Base-by-base conservation (phyloP, 1,139 yeast species). In the Trichomonascaceae sp. region DNA sequence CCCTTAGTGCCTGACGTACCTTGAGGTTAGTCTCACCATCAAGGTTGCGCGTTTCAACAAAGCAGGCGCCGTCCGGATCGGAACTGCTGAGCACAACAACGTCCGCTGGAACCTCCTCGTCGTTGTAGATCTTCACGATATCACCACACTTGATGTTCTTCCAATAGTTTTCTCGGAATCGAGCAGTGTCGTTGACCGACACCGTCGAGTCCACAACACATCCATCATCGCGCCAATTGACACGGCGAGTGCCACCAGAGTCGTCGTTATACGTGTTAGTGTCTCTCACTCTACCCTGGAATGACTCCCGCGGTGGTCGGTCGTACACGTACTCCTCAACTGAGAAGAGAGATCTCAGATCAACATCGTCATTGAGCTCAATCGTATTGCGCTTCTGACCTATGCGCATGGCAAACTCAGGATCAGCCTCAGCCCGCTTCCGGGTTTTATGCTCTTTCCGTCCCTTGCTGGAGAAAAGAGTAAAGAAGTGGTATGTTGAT, bases 1-100 rank as follows among this genome's bases (percentile, higher is more conserved):
- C 73, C 39, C 73, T 71, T 37, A 89, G 60, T 11, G 93, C 76
- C 43, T 74, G 76, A 41, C 84, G 78, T 32, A 74, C 73, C 56
- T 89, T 89, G 54, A 89, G 67, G 53, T 89, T 89, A 4, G 97
- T 84, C 59, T 89, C 98, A 54, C 98, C 98, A 58, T 89, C 97
- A 47, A 89, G 67, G 54, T 89, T 89, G 51, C 85, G 87, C 1
- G 98, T 89, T 57, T 89, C 97, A 28, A 87, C 76, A 50, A 77
- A 87, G 59, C 97, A 87, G 30, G 78, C 85, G 28, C 94, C 94
- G 52, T 89, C 97, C 1, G 69, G 56, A 52, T 87, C 96, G 1
- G 93, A 78, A 0, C 94, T 76, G 2, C 94, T 72, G 29, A 89
- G 52, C 20, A 87, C 61, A 13, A 84, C 67, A 26, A 87, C 57